Base-by-base conservation (phyloP, 208 protist genomes). In the Novymonas esmeraldas region DNA sequence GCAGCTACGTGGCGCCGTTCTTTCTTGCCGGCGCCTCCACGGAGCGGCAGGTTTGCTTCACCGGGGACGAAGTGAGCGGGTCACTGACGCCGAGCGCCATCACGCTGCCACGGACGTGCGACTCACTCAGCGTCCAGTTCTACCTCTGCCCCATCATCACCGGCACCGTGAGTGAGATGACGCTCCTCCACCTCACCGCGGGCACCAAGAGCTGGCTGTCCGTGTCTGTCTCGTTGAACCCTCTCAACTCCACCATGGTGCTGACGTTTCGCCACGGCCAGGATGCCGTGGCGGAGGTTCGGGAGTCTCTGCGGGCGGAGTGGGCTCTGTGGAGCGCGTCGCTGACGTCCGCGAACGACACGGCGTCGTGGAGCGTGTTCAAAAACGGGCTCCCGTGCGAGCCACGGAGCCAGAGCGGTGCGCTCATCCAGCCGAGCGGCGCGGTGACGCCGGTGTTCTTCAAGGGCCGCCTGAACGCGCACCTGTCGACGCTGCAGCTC, bases 241-340 rank as follows among this genome's bases (percentile, higher is more conserved):
- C 76, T 18, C 61, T 74, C 5, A 81, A 72, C 11, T 79, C 78
- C 2, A 77, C 66, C 11, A 49, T 91, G 52, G 76, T 66, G 6
- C 70, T 95, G 55, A 64, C 72, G 0, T 95, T 95, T 61, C 63
- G 74, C 9, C 85, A 95, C 69, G 82, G 85, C 14, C 70, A 62
- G 18, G 85, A 90, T 36, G 67, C 85, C 1, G 59, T 92, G 0
- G 84, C 78, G 6, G 84, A 93, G 63, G 72, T 94, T 26, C 79
- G 79, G 39, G 85, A 95, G 67, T 41, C 82, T 2, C 78, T 93
- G 41, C 64, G 66, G 16, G 10, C 55, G 1, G 76, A 71, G 31
- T 96, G 91, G 89, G 59, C 73, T 16, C 72, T 90, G 7, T 96
- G 91, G 89, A 90, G 82, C 46, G 91, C 91, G 13, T 82, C 82